Conservation (phyloP, 2,329 filamentous ascomycete genomes). For the Neodidymelliopsis sp. region DNA sequence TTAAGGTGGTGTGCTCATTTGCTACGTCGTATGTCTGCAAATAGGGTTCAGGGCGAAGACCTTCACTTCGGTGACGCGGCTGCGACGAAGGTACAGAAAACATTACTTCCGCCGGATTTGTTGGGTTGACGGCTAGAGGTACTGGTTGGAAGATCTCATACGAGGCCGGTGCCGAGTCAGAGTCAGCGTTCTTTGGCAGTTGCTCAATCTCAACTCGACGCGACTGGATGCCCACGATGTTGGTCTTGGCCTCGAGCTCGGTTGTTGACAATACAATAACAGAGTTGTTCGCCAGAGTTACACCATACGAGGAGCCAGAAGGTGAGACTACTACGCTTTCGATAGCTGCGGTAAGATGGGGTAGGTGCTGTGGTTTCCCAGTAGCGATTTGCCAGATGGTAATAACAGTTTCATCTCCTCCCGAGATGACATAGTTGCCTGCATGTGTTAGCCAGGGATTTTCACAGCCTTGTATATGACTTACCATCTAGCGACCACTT, state of each 20-base stretch:
- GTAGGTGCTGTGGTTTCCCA: conserved; percentile 79
- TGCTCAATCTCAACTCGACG: conserved; percentile 41
- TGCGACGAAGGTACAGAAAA: conserved; percentile 62
- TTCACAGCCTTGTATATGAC: conserved; percentile 24
- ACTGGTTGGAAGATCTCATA: conserved; percentile 36
- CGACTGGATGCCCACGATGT: conserved; percentile 81
- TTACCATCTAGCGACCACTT: conserved; percentile 93
- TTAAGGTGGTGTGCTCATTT: conserved; percentile 77
- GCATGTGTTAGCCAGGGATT: conserved; percentile 4
- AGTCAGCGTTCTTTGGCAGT: conserved; percentile 31
- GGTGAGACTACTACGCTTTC: conserved; percentile 85
- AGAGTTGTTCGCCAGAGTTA: conserved; percentile 92
- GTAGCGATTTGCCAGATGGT: conserved; percentile 95
- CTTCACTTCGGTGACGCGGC: conserved; percentile 42
- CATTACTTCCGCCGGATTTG: conserved; percentile 51
- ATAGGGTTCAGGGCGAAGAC: conserved; percentile 60
- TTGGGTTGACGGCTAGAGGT: conserved; percentile 53
- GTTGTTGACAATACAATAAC: conserved; percentile 88
- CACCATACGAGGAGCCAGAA: conserved; percentile 78
- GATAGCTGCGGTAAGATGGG: conserved; percentile 87
- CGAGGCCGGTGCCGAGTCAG: conserved; percentile 24
- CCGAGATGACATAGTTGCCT: conserved; percentile 95
- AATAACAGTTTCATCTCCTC: conserved; percentile 86
- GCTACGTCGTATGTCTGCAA: conserved; percentile 90
- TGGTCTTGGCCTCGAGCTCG: conserved; percentile 83